Evolutionary conservation across 2,329 filamentous ascomycete genomes (phyloP), one percentile per base, ranked within the genome.

Genomic region (Alternaria angustiovoidea): DNA sequence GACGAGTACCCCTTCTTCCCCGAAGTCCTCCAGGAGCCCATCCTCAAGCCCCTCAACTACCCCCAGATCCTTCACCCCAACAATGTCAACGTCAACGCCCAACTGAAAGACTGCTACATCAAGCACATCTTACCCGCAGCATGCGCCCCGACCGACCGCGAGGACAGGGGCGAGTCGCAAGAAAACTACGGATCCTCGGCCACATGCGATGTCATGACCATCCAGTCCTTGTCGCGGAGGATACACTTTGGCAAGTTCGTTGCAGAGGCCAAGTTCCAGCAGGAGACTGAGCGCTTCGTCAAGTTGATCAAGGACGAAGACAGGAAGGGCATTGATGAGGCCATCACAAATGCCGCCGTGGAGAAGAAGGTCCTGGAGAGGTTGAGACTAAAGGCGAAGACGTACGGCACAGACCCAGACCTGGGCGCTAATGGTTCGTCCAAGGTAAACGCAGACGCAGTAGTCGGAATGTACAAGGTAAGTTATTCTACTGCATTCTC

Each of bases 191-290:
- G 95, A 16, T 96, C 92, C 6, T 86, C 94, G 1, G 94, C 93
- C 2, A 96, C 93, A 1, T 93, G 91, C 76, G 95, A 99, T 80
- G 95, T 99, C 62, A 86, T 88, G 54, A 94, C 91, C 72, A 83
- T 99, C 65, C 95, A 99, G 82, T 91, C 95, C 4, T 82, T 99
- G 47, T 96, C 92, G 39, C 87, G 94, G 42, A 86, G 95, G 56
- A 95, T 99, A 69, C 95, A 99, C 80, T 99, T 97, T 81, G 95
- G 95, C 69, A 99, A 98, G 82, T 98, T 98, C 74, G 95, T 99
- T 8, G 95, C 95, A 43, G 95, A 99, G 84, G 89, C 90, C 61
- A 99, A 99, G 82, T 99, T 97, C 81, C 87, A 87, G 70, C 89
- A 91, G 47, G 92, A 98, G 69, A 86, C 88, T 30, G 92, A 94